phyloP scores from a whole-genome alignment of 2,329 filamentous ascomycete species.

The Trichoderma sp. region DNA sequence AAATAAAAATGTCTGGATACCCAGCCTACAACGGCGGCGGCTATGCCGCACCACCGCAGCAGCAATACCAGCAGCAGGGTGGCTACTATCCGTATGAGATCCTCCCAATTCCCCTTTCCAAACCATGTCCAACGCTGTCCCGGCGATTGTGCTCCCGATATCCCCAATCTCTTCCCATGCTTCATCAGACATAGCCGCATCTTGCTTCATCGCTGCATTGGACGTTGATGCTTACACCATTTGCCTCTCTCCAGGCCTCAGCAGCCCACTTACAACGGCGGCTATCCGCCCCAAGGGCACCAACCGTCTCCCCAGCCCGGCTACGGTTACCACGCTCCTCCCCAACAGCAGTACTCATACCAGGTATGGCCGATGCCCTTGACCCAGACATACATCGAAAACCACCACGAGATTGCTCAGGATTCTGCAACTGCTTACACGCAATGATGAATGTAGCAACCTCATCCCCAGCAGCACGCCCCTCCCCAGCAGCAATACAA shows the following conservation, averaged over 20 bases:
- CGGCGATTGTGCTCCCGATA: neutral
- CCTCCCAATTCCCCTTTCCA: constrained; percentile 30
- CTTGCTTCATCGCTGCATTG: neutral
- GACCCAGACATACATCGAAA: neutral
- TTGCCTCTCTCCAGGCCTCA: constrained; percentile 26
- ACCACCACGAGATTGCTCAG: neutral
- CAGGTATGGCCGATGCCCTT: constrained; percentile 27
- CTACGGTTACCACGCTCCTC: constrained; percentile 44
- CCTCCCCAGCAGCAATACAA: constrained; percentile 34
- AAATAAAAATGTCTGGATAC: constrained; percentile 19
- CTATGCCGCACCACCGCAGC: constrained; percentile 20
- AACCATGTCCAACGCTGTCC: neutral
- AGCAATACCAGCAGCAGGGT: constrained; percentile 36
- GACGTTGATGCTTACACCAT: neutral
- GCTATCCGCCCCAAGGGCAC: constrained; percentile 46
- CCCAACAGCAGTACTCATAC: constrained; percentile 45
- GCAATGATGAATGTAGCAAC: constrained; percentile 20
- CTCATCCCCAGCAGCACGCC: constrained; percentile 31
- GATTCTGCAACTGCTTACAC: neutral
- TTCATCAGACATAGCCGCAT: neutral
- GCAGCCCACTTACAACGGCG: constrained; percentile 45
- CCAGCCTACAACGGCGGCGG: constrained; percentile 17
- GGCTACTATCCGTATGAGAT: constrained; percentile 52
- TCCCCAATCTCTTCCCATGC: neutral
- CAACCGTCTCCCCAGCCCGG: constrained; percentile 51